phyloP scores from a whole-genome alignment of 176 grass and related monocot species.

The Carex cristatella region DNA sequence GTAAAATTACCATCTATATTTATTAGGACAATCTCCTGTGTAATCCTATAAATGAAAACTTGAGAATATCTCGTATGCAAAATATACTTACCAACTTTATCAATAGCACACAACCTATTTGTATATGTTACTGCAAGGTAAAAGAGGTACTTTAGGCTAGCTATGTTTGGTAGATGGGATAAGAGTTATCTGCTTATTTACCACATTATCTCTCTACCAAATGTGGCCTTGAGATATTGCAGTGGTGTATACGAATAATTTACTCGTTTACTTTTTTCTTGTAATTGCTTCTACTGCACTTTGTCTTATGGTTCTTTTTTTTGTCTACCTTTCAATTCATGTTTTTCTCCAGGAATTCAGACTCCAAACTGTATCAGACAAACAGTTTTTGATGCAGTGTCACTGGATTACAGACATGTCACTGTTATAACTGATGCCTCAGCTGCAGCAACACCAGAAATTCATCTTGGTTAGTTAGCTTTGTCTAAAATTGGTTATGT shows the following conservation, averaged over 20 bases:
- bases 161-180: neutral
- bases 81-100: neutral
- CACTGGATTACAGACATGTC: constrained; percentile 67
- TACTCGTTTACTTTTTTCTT: neutral
- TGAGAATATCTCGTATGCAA: neutral
- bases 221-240: neutral
- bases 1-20: constrained; percentile 11
- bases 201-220: neutral
- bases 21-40: neutral
- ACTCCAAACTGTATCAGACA: constrained; percentile 88
- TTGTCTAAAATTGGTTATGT: neutral
- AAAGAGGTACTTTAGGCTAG: neutral
- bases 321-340: neutral
- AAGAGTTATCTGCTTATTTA: neutral
- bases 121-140: neutral
- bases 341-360: constrained; percentile 52
- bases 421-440: constrained; percentile 72
- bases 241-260: neutral
- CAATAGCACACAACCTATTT: neutral
- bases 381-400: constrained; percentile 78
- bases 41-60: neutral
- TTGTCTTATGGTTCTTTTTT: neutral
- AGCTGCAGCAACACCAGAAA: constrained; percentile 68
- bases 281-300: neutral
- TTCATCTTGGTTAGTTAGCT: constrained; percentile 63